phyloP scores from a whole-genome alignment of 768 basidiomycete genomes.

The Leccinum sublutescens region DNA sequence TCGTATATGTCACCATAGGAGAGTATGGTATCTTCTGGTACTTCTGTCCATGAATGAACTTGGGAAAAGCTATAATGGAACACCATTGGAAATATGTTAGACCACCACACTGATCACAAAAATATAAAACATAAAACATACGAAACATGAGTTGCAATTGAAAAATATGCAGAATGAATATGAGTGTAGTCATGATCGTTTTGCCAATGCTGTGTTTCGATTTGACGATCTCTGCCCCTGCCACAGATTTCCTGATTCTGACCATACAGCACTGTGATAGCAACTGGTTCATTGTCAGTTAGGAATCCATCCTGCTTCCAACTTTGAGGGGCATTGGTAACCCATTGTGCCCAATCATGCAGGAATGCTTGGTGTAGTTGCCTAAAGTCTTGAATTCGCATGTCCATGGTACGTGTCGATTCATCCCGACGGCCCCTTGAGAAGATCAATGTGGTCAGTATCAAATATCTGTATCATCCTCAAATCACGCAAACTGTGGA shows the following conservation, averaged over 20 bases:
- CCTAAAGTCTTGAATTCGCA: neutral
- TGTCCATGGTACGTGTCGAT: neutral
- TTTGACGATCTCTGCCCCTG: neutral
- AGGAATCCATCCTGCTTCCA: neutral
- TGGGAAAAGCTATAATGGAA: neutral
- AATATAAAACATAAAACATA: no score
- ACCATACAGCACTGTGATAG: neutral
- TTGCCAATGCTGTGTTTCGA: neutral
- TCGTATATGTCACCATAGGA: neutral
- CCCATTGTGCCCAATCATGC: neutral
- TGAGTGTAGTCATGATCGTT: neutral
- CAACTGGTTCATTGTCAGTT: neutral
- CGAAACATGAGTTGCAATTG: neutral
- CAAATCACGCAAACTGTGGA: no score
- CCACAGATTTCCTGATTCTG: neutral
- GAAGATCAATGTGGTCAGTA: no score
- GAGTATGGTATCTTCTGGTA: neutral
- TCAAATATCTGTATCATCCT: no score
- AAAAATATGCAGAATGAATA: neutral
- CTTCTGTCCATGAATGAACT: neutral
- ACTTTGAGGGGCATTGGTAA: neutral
- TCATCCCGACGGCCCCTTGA: neutral
- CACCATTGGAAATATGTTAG: no score
- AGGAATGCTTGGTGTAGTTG: neutral
- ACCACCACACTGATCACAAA: no score